Percentiles rank a stretch among this genome's conserved stretches.
Evolutionary conservation across 2,329 filamentous ascomycete genomes (phyloP).

Genomic region (Blumeria graminis): DNA sequence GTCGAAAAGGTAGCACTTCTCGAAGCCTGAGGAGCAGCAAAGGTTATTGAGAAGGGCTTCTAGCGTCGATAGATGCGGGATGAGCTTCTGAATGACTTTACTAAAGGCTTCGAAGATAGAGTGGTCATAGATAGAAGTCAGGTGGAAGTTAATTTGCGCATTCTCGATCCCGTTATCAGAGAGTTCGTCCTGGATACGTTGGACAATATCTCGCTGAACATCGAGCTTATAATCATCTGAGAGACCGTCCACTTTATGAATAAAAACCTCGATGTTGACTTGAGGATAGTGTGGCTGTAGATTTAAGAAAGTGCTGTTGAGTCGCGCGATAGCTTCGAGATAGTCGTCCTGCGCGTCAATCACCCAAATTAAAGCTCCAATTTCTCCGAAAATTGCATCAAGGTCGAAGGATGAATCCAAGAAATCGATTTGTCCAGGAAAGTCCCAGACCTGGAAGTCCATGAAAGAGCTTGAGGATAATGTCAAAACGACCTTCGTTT

Average conservation of each 20-base stretch:
- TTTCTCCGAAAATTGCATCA: slow-evolving; percentile 80
- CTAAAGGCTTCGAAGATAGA: slow-evolving; percentile 96
- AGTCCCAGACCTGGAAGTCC: slow-evolving; percentile 97
- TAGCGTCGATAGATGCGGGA: slow-evolving; percentile 76
- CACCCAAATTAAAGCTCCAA: slow-evolving; percentile 91
- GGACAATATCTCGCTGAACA: slow-evolving; percentile 87
- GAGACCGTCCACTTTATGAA: slow-evolving; percentile 96
- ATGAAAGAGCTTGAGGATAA: slow-evolving; percentile 56
- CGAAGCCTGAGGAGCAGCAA: slow-evolving; percentile 79
- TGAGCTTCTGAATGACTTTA: slow-evolving; percentile 94
- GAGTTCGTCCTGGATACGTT: slow-evolving; percentile 87
- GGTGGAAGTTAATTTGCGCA: slow-evolving; percentile 78
- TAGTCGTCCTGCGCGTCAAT: slow-evolving; percentile 98
- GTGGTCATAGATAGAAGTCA: slow-evolving; percentile 96
- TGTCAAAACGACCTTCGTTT: neutral
- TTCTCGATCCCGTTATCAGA: slow-evolving; percentile 86
- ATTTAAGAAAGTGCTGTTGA: slow-evolving; percentile 74
- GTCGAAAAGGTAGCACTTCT: slow-evolving; percentile 96
- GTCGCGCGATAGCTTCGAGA: slow-evolving; percentile 62
- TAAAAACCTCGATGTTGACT: slow-evolving; percentile 95
- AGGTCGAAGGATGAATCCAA: slow-evolving; percentile 76
- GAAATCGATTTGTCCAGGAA: slow-evolving; percentile 85
- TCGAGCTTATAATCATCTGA: slow-evolving; percentile 93
- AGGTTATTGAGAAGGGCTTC: slow-evolving; percentile 88
- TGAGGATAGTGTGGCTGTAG: slow-evolving; percentile 73